Evolutionary conservation across 1,284 basidiomycete species (phyloP).

Genomic region (Athelia sp.): DNA sequence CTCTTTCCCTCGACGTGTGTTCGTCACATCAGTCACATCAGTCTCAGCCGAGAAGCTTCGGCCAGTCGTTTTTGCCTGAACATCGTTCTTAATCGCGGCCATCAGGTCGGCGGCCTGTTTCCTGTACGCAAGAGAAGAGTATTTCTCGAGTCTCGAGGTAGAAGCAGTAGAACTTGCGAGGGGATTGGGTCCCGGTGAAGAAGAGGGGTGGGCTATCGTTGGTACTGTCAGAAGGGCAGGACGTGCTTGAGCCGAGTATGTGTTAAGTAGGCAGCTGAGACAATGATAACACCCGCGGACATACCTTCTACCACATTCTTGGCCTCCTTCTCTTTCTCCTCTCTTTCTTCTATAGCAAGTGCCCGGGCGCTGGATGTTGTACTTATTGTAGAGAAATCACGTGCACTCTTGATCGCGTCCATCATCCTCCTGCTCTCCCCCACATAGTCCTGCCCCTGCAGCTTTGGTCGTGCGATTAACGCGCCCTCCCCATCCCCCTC

Average conservation of each 20-base stretch:
- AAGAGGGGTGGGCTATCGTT: background rate
- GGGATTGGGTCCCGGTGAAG: background rate
- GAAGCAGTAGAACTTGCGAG: background rate
- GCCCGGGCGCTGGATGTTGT: constrained; percentile 39
- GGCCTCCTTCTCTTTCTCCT: too few relatives aligned
- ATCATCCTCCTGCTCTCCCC: constrained; percentile 69
- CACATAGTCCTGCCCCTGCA: constrained; percentile 54
- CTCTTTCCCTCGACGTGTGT: constrained; percentile 19
- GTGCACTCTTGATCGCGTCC: constrained; percentile 70
- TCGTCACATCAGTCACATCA: constrained; percentile 38
- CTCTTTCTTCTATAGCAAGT: too few relatives aligned
- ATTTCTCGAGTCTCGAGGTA: constrained; percentile 14
- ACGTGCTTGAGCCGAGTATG: background rate
- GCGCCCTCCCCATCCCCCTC: constrained; percentile 40
- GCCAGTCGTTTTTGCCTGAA: too few relatives aligned
- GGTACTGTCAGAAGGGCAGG: background rate
- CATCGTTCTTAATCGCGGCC: constrained; percentile 76
- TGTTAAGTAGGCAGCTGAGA: too few relatives aligned
- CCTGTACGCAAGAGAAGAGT: constrained; percentile 64
- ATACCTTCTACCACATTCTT: constrained; percentile 4
- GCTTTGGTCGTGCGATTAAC: constrained; percentile 41
- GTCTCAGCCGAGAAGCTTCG: constrained; percentile 65
- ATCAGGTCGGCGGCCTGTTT: constrained; percentile 74
- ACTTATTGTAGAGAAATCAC: constrained; percentile 69
- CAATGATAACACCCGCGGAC: background rate